A percentile compares a stretch with the other conserved stretches of the same genome.
Evolutionary conservation across 176 grass and related monocot species (phyloP).

Genomic region (Themeda triandra): DNA sequence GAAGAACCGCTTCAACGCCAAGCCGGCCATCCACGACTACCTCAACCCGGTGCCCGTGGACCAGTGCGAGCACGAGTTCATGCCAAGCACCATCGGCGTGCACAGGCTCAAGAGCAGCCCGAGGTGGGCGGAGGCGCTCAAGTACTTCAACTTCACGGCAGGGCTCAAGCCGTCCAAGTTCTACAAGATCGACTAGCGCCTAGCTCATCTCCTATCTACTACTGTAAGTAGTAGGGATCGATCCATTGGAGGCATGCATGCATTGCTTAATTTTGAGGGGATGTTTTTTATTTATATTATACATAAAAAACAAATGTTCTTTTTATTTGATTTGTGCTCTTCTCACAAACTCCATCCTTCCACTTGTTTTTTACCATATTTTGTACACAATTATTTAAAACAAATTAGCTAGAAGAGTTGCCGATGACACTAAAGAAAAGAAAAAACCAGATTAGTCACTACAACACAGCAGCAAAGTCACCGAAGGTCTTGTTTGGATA

Average conservation of each 20-base stretch:
- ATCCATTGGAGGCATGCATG: not conserved
- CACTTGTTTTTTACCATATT: not conserved
- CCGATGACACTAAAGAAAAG: too few relatives aligned
- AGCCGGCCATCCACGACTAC: conserved; percentile 86
- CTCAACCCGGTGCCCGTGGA: conserved; percentile 38
- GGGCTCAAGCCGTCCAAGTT: conserved; percentile 42
- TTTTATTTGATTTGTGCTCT: not conserved
- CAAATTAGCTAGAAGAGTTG: not conserved
- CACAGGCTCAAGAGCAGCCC: conserved; percentile 70
- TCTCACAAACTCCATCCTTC: not conserved
- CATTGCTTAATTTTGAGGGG: not conserved
- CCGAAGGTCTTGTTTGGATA: too few relatives aligned
- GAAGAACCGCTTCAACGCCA: conserved; percentile 69
- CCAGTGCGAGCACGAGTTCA: conserved; percentile 55
- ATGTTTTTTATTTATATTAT: not conserved
- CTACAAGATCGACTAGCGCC: conserved; percentile 35
- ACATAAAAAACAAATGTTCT: not conserved
- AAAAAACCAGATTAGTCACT: too few relatives aligned
- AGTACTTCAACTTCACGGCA: conserved; percentile 70
- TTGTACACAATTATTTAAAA: not conserved
- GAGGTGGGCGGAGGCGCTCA: conserved; percentile 60
- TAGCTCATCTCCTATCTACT: not conserved
- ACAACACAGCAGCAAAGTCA: too few relatives aligned
- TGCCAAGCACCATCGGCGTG: conserved; percentile 68
- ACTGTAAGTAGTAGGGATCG: not conserved